A percentile compares a stretch with the other conserved stretches of the same genome.
Evolutionary conservation across 495 filamentous ascomycete genomes (phyloP).

Genomic region (Daldinia caldariorum): DNA sequence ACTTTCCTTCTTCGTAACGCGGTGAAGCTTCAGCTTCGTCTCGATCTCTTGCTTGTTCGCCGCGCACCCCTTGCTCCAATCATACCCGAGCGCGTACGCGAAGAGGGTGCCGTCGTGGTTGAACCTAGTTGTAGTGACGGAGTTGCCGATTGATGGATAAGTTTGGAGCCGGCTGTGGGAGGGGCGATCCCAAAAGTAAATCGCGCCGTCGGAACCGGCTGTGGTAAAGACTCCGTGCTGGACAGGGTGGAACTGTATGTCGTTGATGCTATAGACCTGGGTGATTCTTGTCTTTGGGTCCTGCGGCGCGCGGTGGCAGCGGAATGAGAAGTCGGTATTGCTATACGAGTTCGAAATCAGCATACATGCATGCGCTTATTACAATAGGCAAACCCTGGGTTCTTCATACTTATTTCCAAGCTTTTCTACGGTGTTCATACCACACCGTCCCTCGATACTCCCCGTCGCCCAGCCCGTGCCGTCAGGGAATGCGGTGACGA

Average conservation of each 20-base stretch:
- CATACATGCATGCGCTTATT: background rate
- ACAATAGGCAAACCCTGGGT: background rate
- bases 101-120: constrained; percentile 85
- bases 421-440: constrained; percentile 91
- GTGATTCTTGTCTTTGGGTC: constrained; percentile 63
- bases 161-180: constrained; percentile 90
- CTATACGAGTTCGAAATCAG: background rate
- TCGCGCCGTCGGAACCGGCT: constrained; percentile 89
- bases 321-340: constrained; percentile 83
- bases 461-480: constrained; percentile 88
- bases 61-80: constrained; percentile 93
- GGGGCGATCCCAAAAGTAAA: constrained; percentile 96
- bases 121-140: constrained; percentile 85
- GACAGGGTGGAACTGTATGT: constrained; percentile 88
- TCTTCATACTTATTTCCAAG: constrained; percentile 72
- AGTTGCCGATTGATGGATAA: constrained; percentile 72
- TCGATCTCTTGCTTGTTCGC: constrained; percentile 74
- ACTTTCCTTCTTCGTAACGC: constrained; percentile 81
- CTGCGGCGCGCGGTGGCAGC: constrained; percentile 87
- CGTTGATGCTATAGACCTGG: constrained; percentile 91
- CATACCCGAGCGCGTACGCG: constrained; percentile 92
- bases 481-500: constrained; percentile 90
- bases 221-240: constrained; percentile 90
- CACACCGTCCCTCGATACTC: constrained; percentile 89
- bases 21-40: constrained; percentile 94